Evolutionary conservation across 148 eudicot genomes (phyloP).

Genomic region (Rhododendron ovatum): DNA sequence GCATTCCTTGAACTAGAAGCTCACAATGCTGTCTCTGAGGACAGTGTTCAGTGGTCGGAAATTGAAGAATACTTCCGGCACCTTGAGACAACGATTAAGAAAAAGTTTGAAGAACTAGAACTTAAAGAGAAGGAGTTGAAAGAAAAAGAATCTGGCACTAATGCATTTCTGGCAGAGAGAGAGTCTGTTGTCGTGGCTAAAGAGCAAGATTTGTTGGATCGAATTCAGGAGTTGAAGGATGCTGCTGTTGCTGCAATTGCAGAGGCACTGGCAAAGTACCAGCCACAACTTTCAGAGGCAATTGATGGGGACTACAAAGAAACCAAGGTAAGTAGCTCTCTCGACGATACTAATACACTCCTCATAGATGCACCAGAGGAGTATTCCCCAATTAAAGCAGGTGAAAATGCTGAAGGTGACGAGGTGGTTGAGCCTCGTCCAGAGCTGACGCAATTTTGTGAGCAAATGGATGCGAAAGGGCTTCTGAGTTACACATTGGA

Average conservation of each 20-base stretch:
- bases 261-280: constrained; percentile 31
- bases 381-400: constrained; percentile 28
- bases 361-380: constrained; percentile 25
- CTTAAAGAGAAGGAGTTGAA: constrained; percentile 39
- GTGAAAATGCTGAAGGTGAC: constrained; percentile 38
- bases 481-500: constrained; percentile 44
- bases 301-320: constrained; percentile 22
- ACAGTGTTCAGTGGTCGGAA: constrained; percentile 30
- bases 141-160: constrained; percentile 34
- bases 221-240: constrained; percentile 61
- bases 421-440: constrained; percentile 46
- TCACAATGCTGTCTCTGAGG: constrained; percentile 26
- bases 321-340: constrained; percentile 50
- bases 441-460: constrained; percentile 51
- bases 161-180: constrained; percentile 30
- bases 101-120: constrained; percentile 42
- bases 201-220: constrained; percentile 55
- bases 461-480: constrained; percentile 66
- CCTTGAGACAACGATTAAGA: constrained; percentile 34
- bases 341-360: constrained; percentile 37
- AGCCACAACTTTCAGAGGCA: constrained; percentile 24
- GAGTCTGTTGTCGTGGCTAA: constrained; percentile 46
- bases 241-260: constrained; percentile 53
- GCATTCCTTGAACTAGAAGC: constrained; percentile 46
- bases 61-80: constrained; percentile 41